Conservation (phyloP, 345 rosid genomes). For the Eucalyptus paniculata region DNA sequence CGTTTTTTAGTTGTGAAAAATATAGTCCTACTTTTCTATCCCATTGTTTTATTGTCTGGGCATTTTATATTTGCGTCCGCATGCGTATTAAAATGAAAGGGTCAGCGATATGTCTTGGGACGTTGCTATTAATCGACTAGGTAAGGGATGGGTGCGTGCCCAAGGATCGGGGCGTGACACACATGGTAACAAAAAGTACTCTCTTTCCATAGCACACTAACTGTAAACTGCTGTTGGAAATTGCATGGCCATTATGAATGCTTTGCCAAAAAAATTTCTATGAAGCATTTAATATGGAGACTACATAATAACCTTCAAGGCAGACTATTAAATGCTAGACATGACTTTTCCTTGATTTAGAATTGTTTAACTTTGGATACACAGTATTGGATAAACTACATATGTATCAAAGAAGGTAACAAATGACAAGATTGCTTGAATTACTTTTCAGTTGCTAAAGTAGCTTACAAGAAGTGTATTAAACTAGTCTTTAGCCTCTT, state of each 20-base stretch:
- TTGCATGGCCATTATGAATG: neutral
- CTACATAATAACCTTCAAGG: neutral
- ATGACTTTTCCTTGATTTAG: neutral
- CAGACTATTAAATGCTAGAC: neutral
- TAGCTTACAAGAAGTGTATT: neutral
- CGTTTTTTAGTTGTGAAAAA: too few species aligned
- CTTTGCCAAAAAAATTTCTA: neutral
- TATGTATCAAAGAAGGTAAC: too few species aligned
- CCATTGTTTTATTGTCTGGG: too few species aligned
- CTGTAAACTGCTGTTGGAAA: neutral
- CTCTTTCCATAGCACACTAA: neutral
- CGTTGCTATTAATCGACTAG: too few species aligned
- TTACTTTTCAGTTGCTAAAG: neutral
- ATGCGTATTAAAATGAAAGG: too few species aligned
- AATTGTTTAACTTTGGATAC: neutral
- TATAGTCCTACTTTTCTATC: too few species aligned
- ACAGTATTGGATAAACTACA: neutral
- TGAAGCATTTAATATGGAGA: neutral
- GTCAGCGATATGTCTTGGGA: too few species aligned
- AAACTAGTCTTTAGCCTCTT: neutral
- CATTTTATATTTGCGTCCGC: too few species aligned
- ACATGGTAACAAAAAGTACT: neutral
- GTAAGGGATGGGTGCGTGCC: too few species aligned
- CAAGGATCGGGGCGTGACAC: too few species aligned
- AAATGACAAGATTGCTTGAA: fast-evolving